These are phyloP conservation scores for Lodderomyces elongisporus DNA, from an alignment of 1,139 yeast genomes.

Conservation along the genomic window DNA sequence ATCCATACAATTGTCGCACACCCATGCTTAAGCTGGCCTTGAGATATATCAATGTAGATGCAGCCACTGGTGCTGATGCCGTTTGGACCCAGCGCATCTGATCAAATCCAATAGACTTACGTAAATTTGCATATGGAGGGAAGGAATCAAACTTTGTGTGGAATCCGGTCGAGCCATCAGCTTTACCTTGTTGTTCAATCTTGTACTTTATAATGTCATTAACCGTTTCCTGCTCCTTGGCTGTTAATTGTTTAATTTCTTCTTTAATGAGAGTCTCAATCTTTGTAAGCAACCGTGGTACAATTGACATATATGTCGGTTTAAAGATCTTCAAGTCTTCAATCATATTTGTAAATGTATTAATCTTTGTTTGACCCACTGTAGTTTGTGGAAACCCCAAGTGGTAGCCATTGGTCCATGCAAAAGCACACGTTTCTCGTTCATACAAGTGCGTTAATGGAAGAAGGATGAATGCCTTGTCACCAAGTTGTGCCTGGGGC, in stretches of 20 bases:
- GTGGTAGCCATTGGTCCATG: slow-evolving; percentile 30
- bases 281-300: slow-evolving; percentile 30
- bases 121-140: slow-evolving; percentile 22
- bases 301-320: slow-evolving; percentile 31
- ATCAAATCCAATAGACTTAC: slow-evolving; percentile 26
- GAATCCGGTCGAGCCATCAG: slow-evolving; percentile 24
- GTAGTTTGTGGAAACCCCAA: slow-evolving; percentile 38
- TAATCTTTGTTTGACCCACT: slow-evolving; percentile 11
- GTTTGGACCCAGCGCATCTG: slow-evolving; percentile 23
- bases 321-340: slow-evolving; percentile 27
- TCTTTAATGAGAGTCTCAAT: slow-evolving; percentile 37
- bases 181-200: slow-evolving; percentile 19
- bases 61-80: slow-evolving; percentile 35
- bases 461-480: slow-evolving; percentile 22
- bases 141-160: slow-evolving; percentile 20
- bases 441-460: slow-evolving; percentile 38
- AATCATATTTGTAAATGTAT: slow-evolving; percentile 16
- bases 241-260: slow-evolving; percentile 20
- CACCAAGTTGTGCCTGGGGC: slow-evolving; percentile 14
- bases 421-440: slow-evolving; percentile 29
- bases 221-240: slow-evolving; percentile 15
- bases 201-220: slow-evolving; percentile 22
- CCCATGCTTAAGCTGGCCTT: slow-evolving; percentile 32
- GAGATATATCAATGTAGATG: slow-evolving; percentile 27
- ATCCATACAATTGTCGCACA: slow-evolving; percentile 33